A percentile compares a stretch with the other conserved stretches of the same genome.
Evolutionary conservation across 225 moss, liverwort and hornwort genomes (phyloP).

Genomic region (Pseudisothecium myosuroides): DNA sequence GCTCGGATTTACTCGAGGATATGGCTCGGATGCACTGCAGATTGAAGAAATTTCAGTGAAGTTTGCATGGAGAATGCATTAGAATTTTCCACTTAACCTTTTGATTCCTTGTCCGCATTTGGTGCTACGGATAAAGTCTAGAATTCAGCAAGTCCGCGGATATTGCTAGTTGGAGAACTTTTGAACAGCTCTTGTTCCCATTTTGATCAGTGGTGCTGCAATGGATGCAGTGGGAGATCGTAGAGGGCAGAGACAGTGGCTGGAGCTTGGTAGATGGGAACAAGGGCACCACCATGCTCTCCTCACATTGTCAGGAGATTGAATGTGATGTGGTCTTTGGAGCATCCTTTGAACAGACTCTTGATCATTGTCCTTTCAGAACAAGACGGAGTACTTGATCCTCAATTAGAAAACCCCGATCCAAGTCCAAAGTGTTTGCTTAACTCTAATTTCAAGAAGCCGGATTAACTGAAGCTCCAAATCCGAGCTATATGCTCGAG

Average conservation of each 20-base stretch:
- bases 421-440: not conserved
- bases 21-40: too few species aligned
- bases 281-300: not conserved
- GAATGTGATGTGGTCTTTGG: slow-evolving; percentile 6
- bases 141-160: not conserved
- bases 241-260: not conserved
- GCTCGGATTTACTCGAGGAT: not conserved
- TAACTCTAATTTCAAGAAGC: not conserved
- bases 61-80: not conserved
- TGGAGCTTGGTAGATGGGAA: not conserved
- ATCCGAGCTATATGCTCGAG: not conserved
- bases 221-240: not conserved
- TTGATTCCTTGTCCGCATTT: not conserved
- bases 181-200: not conserved
- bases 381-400: not conserved
- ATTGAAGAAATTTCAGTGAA: not conserved
- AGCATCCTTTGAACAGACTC: slow-evolving; percentile 5
- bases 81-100: not conserved
- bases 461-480: not conserved
- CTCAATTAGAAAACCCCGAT: not conserved
- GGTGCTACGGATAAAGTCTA: not conserved
- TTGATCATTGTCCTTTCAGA: not conserved
- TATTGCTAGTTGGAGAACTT: not conserved
- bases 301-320: not conserved
- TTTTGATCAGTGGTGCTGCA: not conserved